A percentile compares a stretch with the other conserved stretches of the same genome.
phyloP scores from a whole-genome alignment of 208 protist genomes.

The Spongospora subterranea region DNA sequence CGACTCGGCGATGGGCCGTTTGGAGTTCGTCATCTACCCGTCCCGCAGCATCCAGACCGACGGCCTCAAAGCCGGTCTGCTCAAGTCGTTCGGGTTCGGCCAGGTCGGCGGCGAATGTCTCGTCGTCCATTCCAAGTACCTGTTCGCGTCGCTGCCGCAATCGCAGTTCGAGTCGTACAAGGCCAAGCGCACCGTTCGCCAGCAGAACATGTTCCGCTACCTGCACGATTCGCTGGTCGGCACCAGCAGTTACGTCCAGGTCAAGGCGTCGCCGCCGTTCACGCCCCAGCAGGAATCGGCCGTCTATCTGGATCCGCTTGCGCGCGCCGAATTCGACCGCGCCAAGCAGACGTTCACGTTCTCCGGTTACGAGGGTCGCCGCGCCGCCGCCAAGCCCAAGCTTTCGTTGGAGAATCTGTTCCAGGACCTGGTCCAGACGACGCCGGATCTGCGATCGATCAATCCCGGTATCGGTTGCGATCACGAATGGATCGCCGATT shows the following conservation, averaged over 20 bases:
- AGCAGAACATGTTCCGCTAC: constrained; percentile 67
- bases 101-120: constrained; percentile 77
- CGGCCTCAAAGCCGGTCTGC: constrained; percentile 71
- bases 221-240: constrained; percentile 69
- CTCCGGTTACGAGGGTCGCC: constrained; percentile 44
- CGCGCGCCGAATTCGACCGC: neutral
- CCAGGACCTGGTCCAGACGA: constrained; percentile 57
- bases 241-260: constrained; percentile 59
- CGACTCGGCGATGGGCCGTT: constrained; percentile 68
- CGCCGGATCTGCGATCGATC: constrained; percentile 38
- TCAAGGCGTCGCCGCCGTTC: constrained; percentile 68
- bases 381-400: neutral
- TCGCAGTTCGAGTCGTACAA: constrained; percentile 63
- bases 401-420: constrained; percentile 64
- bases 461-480: constrained; percentile 65
- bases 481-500: constrained; percentile 56
- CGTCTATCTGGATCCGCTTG: neutral
- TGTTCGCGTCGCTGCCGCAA: constrained; percentile 66
- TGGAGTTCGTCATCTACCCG: constrained; percentile 73
- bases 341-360: neutral
- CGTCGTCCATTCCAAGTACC: constrained; percentile 73
- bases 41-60: constrained; percentile 65
- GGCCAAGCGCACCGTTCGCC: constrained; percentile 25
- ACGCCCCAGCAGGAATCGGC: neutral
- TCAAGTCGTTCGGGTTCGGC: constrained; percentile 79